A percentile compares a stretch with the other conserved stretches of the same genome.
Conservation (phyloP, 2,329 filamentous ascomycete species). For the Penicillium sp. region DNA sequence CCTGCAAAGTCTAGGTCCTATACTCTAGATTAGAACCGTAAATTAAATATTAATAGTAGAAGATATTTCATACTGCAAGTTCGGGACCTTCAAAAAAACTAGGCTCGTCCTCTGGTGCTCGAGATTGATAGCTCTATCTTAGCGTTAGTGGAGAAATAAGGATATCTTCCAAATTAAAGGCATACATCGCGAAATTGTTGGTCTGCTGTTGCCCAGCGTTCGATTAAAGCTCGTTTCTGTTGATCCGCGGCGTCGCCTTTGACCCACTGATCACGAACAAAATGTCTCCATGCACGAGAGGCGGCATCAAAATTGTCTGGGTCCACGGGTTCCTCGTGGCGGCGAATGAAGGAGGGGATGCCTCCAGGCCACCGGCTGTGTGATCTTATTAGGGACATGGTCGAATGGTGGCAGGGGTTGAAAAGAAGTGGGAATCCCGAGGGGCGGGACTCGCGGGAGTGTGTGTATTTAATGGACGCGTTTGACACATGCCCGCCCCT, state of each 20-base stretch:
- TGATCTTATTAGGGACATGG: background rate
- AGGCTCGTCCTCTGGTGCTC: constrained; percentile 6
- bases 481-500: too few relatives aligned
- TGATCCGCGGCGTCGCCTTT: constrained; percentile 7
- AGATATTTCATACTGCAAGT: constrained; percentile 5
- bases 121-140: constrained; percentile 11
- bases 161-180: background rate
- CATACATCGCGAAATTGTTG: constrained; percentile 9
- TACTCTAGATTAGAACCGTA: background rate
- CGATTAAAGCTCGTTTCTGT: constrained; percentile 12
- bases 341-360: constrained; percentile 10
- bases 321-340: constrained; percentile 9
- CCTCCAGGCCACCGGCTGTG: constrained; percentile 8
- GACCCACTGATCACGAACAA: constrained; percentile 14
- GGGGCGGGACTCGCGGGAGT: background rate
- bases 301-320: constrained; percentile 4
- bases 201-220: constrained; percentile 14
- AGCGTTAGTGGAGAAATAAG: background rate
- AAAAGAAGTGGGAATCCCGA: background rate
- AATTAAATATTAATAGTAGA: background rate
- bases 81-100: constrained; percentile 5
- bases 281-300: constrained; percentile 13
- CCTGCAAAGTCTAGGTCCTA: background rate
- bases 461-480: too few relatives aligned
- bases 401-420: background rate